phyloP scores from a whole-genome alignment of 441 rosid genomes.

The Sinapis alba region DNA sequence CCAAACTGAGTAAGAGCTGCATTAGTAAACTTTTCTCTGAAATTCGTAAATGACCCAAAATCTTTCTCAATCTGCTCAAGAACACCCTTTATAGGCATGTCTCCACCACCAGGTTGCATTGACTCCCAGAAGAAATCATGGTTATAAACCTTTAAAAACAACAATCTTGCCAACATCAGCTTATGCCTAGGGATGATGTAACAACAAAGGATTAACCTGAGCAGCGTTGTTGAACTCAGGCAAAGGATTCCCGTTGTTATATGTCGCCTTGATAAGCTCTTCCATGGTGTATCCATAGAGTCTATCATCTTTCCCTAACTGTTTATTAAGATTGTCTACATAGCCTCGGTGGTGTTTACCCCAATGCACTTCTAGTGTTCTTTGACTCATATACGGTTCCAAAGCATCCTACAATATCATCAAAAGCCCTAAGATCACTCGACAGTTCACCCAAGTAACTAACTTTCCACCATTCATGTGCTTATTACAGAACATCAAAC shows the following conservation, averaged over 20 bases:
- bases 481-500: background rate
- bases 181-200: background rate
- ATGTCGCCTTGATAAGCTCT: conserved; percentile 78
- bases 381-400: conserved; percentile 85
- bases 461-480: background rate
- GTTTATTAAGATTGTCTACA: conserved; percentile 72
- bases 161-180: conserved; percentile 12
- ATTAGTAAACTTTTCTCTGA: conserved; percentile 71
- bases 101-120: conserved; percentile 95
- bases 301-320: conserved; percentile 58
- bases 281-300: conserved; percentile 83
- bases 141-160: conserved; percentile 69
- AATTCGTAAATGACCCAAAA: conserved; percentile 80
- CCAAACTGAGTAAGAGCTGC: conserved; percentile 74
- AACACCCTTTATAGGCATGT: conserved; percentile 67
- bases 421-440: background rate
- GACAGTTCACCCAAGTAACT: background rate
- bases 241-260: conserved; percentile 59
- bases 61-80: conserved; percentile 95
- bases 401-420: conserved; percentile 64
- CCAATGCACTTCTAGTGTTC: conserved; percentile 78
- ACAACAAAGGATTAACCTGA: conserved; percentile 48
- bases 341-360: conserved; percentile 69
- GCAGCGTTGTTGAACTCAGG: conserved; percentile 35
- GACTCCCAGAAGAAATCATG: conserved; percentile 99